Base-by-base conservation (phyloP, 176 grass and related monocot species). In the Triticum dicoccoides region DNA sequence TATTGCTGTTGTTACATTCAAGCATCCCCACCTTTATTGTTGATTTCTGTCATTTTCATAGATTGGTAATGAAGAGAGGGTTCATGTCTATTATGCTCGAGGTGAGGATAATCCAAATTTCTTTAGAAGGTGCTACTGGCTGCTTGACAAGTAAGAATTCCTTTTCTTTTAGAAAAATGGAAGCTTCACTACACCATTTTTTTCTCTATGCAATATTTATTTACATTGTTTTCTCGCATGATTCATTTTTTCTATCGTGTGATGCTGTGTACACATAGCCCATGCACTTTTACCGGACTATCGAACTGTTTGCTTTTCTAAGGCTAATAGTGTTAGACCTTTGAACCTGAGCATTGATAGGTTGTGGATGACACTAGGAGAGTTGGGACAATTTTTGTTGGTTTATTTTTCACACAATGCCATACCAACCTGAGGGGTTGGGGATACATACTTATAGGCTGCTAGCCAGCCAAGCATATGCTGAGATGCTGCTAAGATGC, bases 81-180 rank as follows among this genome's bases (percentile, higher is more conserved):
- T 99, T 76, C 97, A 99, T 68, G 97, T 99, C 23, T 99, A 99
- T 89, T 99, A 99, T 90, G 97, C 97, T 90, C 94, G 97, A 68
- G 89, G 94, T 76, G 94, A 99, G 76, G 90, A 92, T 85, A 92
- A 99, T 87, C 97, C 97, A 73, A 96, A 92, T 85, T 96, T 94
- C 73, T 96, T 92, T 61, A 85, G 97, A 37, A 91, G 97, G 82
- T 94, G 97, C 89, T 99, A 96, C 77, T 99, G 97, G 97, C 85
- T 99, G 41, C 92, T 99, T 90, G 94, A 99, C 87, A 99, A 92
- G 97, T 99, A 94, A 84, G 34, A 29, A 61, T 88, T 64, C 35
- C 37, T 59, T 21, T 59, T 21, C 54, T 59, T 59, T 20, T 21
- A 21, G 54, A 59, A 59, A 58, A 59, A 59, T 59, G 54, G 54